phyloP scores from a whole-genome alignment of 75 land plant genomes.

The Sequoiadendron giganteum region DNA sequence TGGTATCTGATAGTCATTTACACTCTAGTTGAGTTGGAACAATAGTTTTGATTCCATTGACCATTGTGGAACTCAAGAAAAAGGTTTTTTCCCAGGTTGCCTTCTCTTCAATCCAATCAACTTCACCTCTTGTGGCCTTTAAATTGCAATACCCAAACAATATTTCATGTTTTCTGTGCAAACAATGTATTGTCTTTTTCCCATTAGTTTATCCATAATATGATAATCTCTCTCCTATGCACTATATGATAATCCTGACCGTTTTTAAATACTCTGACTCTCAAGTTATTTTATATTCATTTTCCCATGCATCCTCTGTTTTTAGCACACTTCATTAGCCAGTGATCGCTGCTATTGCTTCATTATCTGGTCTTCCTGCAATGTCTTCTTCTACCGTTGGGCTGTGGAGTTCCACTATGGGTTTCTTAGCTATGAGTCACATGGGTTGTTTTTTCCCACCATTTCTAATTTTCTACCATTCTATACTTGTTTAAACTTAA shows the following conservation, averaged over 20 bases:
- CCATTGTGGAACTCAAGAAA: neutral
- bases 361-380: neutral
- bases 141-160: neutral
- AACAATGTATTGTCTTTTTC: neutral
- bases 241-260: too few relatives aligned
- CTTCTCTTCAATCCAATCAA: conserved; percentile 8
- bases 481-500: neutral
- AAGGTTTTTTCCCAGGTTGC: neutral
- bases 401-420: neutral
- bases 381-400: neutral
- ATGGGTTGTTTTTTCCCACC: neutral
- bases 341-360: neutral
- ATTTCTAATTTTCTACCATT: neutral
- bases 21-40: neutral
- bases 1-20: neutral
- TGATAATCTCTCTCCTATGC: too few relatives aligned
- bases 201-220: neutral
- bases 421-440: neutral
- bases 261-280: neutral
- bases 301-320: neutral
- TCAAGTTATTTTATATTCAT: neutral
- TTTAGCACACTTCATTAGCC: neutral
- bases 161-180: neutral
- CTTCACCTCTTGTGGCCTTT: neutral
- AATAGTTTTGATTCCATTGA: neutral